phyloP scores from a whole-genome alignment of 352 stramenopile species.

The Lagenidium giganteum region DNA sequence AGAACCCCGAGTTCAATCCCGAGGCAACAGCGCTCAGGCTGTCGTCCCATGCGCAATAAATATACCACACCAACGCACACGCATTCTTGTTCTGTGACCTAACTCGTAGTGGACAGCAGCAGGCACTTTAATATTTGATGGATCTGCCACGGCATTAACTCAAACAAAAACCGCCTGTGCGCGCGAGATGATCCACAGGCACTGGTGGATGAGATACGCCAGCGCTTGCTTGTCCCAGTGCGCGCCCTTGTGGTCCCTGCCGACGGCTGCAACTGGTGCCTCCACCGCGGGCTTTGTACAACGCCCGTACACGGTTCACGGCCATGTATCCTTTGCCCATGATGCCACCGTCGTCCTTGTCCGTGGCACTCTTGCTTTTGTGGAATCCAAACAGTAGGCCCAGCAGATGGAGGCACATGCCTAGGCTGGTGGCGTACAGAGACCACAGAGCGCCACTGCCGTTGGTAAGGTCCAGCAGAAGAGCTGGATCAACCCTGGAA shows the following conservation, averaged over 20 bases:
- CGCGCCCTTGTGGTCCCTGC: neutral
- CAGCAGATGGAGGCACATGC: constrained; percentile 9
- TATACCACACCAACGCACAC: too few species aligned
- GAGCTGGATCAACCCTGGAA: constrained; percentile 1
- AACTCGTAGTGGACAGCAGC: too few species aligned
- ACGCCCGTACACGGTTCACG: constrained; percentile 17
- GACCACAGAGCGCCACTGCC: constrained; percentile 6
- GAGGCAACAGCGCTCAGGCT: constrained; percentile 67
- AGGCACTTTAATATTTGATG: too few species aligned
- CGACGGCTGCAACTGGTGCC: constrained; percentile 6
- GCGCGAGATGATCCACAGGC: constrained; percentile 17
- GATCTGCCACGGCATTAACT: too few species aligned
- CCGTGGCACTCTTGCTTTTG: constrained; percentile 5
- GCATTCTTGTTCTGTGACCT: too few species aligned
- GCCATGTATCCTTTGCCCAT: constrained; percentile 4
- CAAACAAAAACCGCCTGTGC: too few species aligned
- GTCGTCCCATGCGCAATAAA: too few species aligned
- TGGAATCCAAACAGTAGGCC: constrained; percentile 9
- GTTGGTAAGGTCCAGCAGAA: neutral
- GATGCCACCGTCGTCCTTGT: constrained; percentile 4
- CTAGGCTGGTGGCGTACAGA: too few species aligned
- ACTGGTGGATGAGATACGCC: constrained; percentile 8
- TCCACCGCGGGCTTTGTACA: constrained; percentile 12
- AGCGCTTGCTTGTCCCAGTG: constrained; percentile 12
- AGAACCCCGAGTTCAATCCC: constrained; percentile 92